Evolutionary conservation across 2,329 filamentous ascomycete species (phyloP), one percentile per base, ranked within the genome.

Genomic region (Incumbomyces lentus): DNA sequence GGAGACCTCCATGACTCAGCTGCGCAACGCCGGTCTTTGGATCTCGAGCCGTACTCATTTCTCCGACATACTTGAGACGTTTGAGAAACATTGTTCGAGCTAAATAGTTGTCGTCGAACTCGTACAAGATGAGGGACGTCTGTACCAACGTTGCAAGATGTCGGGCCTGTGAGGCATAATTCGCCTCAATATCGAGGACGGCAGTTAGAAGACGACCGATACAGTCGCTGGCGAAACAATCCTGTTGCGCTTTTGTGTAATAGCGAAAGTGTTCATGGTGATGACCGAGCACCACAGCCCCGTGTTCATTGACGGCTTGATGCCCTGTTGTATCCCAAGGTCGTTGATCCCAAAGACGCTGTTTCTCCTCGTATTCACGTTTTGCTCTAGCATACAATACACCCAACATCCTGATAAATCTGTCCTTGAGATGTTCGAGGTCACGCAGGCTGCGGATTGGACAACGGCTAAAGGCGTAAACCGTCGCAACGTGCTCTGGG

Each of bases 261-360:
- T 45, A 45, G 33, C 42, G 42, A n/a, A 45, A 37, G 19, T 45
- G 42, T 12, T 45, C 42, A 26, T 45, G 33, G 17, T 45, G 42
- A 22, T 45, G n/a, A 6, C 33, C n/a, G 7, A 33, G 33, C 33
- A 38, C 42, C 13, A 45, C 14, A 12, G 14, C 17, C 3, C 42
- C 42, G 16, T 54, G 40, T 49, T 52, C 31, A 43, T 55, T 35
- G 34, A 52, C 13, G 49, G 53, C 36, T 48, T 55, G 6, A 33
- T 37, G 31, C 32, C 14, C n/a, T 36, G 48, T 10, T 6, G 42
- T 38, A 17, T 45, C 42, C 42, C 42, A 38, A 19, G 42, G 32
- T 14, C 42, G 33, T 18, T 19, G 10, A 18, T 38, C 38, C 10
- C 33, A 34, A 6, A 38, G 36, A 2, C 42, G 32, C 13, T 34